phyloP scores from a whole-genome alignment of 768 basidiomycete species.

The Mycena crocata region DNA sequence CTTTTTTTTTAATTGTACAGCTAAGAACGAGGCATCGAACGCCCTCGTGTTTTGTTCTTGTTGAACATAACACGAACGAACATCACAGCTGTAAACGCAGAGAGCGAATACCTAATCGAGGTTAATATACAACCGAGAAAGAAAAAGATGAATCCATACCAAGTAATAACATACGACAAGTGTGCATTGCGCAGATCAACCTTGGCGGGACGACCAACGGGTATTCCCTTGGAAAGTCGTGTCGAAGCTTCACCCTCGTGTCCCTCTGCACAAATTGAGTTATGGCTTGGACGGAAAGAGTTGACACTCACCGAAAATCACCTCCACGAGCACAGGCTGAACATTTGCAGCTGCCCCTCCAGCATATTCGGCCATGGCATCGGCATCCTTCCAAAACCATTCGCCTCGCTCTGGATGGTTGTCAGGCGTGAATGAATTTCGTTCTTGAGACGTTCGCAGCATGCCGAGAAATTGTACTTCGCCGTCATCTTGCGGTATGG shows the following conservation, averaged over 20 bases:
- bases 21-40: slow-evolving; percentile 67
- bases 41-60: slow-evolving; percentile 60
- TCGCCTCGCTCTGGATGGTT: slow-evolving; percentile 82
- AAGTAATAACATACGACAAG: slow-evolving; percentile 94
- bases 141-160: slow-evolving; percentile 60
- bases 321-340: slow-evolving; percentile 91
- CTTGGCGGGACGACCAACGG: slow-evolving; percentile 84
- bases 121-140: not conserved
- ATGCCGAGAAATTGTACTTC: slow-evolving; percentile 87
- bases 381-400: slow-evolving; percentile 95
- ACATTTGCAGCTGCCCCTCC: slow-evolving; percentile 80
- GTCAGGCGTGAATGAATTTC: slow-evolving; percentile 88
- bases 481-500: slow-evolving; percentile 53
- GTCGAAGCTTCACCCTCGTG: slow-evolving; percentile 79
- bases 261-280: slow-evolving; percentile 69
- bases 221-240: slow-evolving; percentile 75
- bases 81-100: slow-evolving; percentile 87
- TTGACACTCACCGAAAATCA: slow-evolving; percentile 81
- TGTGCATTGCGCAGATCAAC: slow-evolving; percentile 95
- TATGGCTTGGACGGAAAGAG: not conserved
- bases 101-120: slow-evolving; percentile 83
- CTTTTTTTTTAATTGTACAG: slow-evolving; percentile 22
- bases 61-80: slow-evolving; percentile 74
- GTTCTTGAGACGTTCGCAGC: slow-evolving; percentile 80
- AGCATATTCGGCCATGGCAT: slow-evolving; percentile 79